These are phyloP conservation scores for Aspergillus sp. DNA, from an alignment of 2,329 filamentous ascomycete genomes.

Conservation along the genomic window DNA sequence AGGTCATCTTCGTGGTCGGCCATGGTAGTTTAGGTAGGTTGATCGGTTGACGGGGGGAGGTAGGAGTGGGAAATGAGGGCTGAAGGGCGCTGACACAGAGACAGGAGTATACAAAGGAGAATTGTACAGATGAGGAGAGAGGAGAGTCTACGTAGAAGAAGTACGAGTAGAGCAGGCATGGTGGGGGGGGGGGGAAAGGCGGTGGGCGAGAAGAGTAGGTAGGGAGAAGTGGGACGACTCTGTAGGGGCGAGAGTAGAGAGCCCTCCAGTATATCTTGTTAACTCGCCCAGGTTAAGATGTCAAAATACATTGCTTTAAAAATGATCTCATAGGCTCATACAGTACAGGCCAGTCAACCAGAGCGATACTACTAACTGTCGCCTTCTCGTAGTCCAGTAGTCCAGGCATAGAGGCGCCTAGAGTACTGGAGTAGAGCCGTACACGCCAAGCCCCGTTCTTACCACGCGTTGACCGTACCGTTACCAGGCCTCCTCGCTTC, in stretches of 20 bases:
- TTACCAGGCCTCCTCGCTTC: background rate
- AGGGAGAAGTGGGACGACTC: too few species aligned
- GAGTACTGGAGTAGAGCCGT: too few species aligned
- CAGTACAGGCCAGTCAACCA: too few species aligned
- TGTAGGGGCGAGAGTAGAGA: too few species aligned
- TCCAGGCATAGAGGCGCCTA: too few species aligned
- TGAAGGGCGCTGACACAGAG: background rate
- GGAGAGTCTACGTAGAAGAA: too few species aligned
- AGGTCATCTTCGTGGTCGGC: constrained; percentile 70
- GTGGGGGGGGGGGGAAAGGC: constrained; percentile 22
- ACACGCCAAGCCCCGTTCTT: constrained; percentile 10
- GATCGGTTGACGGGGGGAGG: constrained; percentile 3
- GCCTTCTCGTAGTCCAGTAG: too few species aligned
- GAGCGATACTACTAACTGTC: too few species aligned
- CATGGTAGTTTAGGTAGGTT: constrained; percentile 42
- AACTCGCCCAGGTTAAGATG: too few species aligned
- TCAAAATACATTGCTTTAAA: too few species aligned
- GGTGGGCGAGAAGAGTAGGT: constrained; percentile 19
- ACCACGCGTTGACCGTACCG: background rate
- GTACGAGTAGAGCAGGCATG: constrained; percentile 9
- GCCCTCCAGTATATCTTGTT: too few species aligned
- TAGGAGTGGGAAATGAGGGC: constrained; percentile 1
- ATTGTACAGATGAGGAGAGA: constrained; percentile 2
- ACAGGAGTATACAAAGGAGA: background rate
- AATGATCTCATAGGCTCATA: too few species aligned